phyloP scores from a whole-genome alignment of 495 filamentous ascomycete species.

The Hypoxylon crocopeplum region DNA sequence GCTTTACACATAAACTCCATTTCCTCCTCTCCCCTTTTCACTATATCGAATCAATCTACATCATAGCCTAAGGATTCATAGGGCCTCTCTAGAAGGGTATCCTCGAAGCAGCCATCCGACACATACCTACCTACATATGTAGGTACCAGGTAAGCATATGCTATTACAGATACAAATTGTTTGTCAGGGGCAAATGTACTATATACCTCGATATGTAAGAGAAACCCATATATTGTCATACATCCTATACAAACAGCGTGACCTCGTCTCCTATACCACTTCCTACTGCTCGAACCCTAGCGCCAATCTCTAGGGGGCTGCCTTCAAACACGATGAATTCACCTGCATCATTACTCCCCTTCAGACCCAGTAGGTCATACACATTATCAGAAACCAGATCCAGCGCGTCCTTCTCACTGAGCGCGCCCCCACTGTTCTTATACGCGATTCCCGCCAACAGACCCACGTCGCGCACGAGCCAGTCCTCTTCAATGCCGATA shows the following conservation, averaged over 20 bases:
- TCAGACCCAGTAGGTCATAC: conserved; percentile 54
- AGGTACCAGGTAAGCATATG: too few relatives aligned
- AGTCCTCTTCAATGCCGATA: conserved; percentile 57
- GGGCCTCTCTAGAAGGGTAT: too few relatives aligned
- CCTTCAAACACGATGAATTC: conserved; percentile 56
- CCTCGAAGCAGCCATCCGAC: too few relatives aligned
- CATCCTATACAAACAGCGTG: conserved; percentile 39
- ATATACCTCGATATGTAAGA: too few relatives aligned
- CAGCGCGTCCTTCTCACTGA: conserved; percentile 48
- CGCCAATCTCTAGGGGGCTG: conserved; percentile 52
- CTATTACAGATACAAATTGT: too few relatives aligned
- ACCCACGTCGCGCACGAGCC: conserved; percentile 53
- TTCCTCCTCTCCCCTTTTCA: too few relatives aligned
- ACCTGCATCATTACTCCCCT: conserved; percentile 13
- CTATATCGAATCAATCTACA: too few relatives aligned
- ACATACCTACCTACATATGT: too few relatives aligned
- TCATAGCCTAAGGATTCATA: too few relatives aligned
- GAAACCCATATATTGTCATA: too few relatives aligned
- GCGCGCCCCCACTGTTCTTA: conserved; percentile 50
- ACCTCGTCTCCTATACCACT: conserved; percentile 41
- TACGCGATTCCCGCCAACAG: conserved; percentile 58
- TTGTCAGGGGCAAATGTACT: too few relatives aligned
- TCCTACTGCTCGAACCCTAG: conserved; percentile 48
- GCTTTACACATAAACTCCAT: too few relatives aligned
- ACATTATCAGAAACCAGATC: conserved; percentile 56